Base-by-base conservation (phyloP, 1,284 basidiomycete genomes). In the Papiliotrema laurentii region DNA sequence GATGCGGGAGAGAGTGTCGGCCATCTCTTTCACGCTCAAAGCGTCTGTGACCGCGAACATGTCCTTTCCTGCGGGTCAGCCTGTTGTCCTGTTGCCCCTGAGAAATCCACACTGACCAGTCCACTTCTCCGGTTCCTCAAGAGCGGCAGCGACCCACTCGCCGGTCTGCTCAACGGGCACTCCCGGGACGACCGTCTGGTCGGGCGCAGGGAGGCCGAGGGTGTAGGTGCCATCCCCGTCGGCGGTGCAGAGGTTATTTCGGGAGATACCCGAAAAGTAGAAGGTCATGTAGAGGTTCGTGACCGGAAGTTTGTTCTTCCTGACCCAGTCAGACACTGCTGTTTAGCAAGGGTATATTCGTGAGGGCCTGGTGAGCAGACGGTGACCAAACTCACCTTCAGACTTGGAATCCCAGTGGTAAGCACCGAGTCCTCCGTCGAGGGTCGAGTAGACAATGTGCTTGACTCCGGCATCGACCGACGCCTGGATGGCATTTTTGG, bases 371-470 rank as follows among this genome's bases (percentile, higher is more conserved):
- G 2, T n/a, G 5, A 16, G 28, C 33, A n/a, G 24, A 5, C 19
- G 37, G 31, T 9, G 10, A 9, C 19, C 6, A 18, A 18, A 45
- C 49, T 47, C 28, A 52, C 53, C 47, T 40, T 28, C 22, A 21
- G 26, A 26, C 47, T 58, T 55, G 6, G 38, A 34, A 21, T 43
- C 35, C 27, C 36, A 40, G 21, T 39, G 45, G 30, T 37, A 25
- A 21, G 19, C 22, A 5, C 21, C 43, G 3, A 27, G 39, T 31
- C 42, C 42, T 11, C 42, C 46, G 21, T 47, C 40, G 14, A 54
- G 45, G 10, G 53, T 51, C 25, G 58, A 56, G 37, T 51, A 56
- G n/a, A 55, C 50, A 37, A 56, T 37, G 35, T 55, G 52, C 27
- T 37, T 36, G 18, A 53, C 49, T 1, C 51, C 51, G 2, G 34